A percentile compares a stretch with the other conserved stretches of the same genome.
phyloP scores from a whole-genome alignment of 2,329 filamentous ascomycete genomes.

The Penicillium occitanis region DNA sequence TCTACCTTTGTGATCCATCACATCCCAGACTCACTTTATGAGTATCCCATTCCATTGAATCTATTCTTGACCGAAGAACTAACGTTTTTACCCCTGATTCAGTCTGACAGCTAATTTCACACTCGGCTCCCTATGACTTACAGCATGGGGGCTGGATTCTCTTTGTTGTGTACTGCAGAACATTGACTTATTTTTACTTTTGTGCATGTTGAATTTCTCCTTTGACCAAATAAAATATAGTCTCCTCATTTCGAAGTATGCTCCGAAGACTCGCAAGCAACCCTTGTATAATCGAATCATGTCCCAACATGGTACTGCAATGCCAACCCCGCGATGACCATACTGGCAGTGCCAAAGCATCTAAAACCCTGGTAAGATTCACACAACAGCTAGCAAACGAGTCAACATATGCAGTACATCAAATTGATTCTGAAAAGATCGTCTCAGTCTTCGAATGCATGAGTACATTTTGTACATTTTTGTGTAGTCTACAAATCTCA shows the following conservation, averaged over 20 bases:
- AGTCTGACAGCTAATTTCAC: not conserved
- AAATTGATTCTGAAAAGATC: no score
- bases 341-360: not conserved
- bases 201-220: not conserved
- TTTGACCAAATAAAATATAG: not conserved
- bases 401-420: no score
- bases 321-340: not conserved
- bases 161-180: not conserved
- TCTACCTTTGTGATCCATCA: not conserved
- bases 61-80: no score
- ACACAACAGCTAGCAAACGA: no score
- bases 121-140: not conserved
- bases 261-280: not conserved
- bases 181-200: not conserved
- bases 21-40: not conserved
- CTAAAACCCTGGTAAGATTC: no score
- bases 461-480: no score
- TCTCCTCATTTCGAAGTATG: not conserved
- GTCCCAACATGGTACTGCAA: not conserved
- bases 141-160: not conserved
- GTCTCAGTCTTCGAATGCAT: no score
- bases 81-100: not conserved
- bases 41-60: no score
- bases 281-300: not conserved
- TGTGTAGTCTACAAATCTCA: no score